Conservation (phyloP, 1,284 basidiomycete species). For the Athelia sp. region DNA sequence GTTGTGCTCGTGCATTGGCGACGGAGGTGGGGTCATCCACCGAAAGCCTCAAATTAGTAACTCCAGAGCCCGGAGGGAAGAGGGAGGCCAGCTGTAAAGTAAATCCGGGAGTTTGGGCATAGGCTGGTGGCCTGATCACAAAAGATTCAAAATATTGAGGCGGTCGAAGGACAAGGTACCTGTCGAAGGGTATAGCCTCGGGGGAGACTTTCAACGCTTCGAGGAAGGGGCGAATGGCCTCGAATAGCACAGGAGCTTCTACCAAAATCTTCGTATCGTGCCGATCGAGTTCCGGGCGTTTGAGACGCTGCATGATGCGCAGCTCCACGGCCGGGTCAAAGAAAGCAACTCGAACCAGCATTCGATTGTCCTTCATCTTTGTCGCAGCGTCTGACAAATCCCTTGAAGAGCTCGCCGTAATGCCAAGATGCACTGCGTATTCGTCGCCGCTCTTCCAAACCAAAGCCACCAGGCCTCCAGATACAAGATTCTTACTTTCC, state of each 20-base stretch:
- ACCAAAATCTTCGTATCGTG: conserved; percentile 32
- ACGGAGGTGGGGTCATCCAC: conserved; percentile 33
- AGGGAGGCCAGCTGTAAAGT: conserved; percentile 41
- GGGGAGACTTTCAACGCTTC: conserved; percentile 48
- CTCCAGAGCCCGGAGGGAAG: conserved; percentile 25
- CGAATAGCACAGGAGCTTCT: conserved; percentile 58
- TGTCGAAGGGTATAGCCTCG: conserved; percentile 44
- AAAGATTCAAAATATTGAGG: conserved; percentile 21
- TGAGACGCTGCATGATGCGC: conserved; percentile 35
- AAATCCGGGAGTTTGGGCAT: conserved; percentile 43
- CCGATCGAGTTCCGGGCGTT: conserved; percentile 9
- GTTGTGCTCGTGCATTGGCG: conserved; percentile 30
- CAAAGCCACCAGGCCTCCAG: conserved; percentile 53
- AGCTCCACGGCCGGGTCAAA: conserved; percentile 46
- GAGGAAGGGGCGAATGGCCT: conserved; percentile 58
- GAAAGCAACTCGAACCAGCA: conserved; percentile 44
- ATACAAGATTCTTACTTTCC: conserved; percentile 49
- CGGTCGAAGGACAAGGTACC: conserved; percentile 42
- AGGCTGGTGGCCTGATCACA: conserved; percentile 42
- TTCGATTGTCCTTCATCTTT: conserved; percentile 17
- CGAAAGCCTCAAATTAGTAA: conserved; percentile 25
- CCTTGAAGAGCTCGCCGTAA: conserved; percentile 31
- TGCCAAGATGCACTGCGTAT: conserved; percentile 42
- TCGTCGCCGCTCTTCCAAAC: conserved; percentile 31
- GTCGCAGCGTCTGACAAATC: conserved; percentile 38